phyloP scores from a whole-genome alignment of 2,329 filamentous ascomycete genomes.

The Colletotrichum cuscutae region DNA sequence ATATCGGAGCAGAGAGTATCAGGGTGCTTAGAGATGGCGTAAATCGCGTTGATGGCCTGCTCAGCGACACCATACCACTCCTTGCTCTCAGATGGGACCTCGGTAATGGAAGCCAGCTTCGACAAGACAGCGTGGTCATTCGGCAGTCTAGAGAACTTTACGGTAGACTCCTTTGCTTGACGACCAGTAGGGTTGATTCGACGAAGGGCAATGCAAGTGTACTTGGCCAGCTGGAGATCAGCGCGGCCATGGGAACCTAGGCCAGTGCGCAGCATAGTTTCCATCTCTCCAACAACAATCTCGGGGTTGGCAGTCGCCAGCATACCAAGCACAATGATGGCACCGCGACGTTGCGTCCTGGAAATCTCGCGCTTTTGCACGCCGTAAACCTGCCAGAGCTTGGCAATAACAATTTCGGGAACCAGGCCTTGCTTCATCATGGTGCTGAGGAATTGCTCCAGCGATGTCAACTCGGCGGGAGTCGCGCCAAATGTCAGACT shows the following conservation, averaged over 20 bases:
- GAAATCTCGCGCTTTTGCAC: constrained; percentile 95
- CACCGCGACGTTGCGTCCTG: constrained; percentile 86
- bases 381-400: constrained; percentile 97
- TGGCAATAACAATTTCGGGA: constrained; percentile 85
- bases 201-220: constrained; percentile 91
- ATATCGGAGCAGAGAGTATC: constrained; percentile 94
- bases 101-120: constrained; percentile 84
- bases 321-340: constrained; percentile 98
- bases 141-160: constrained; percentile 79
- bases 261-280: constrained; percentile 91
- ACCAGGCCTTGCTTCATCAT: constrained; percentile 97
- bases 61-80: constrained; percentile 98
- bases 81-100: constrained; percentile 88
- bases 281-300: constrained; percentile 94
- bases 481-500: constrained; percentile 96
- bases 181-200: constrained; percentile 89
- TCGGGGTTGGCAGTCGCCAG: constrained; percentile 91
- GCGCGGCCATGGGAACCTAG: constrained; percentile 82
- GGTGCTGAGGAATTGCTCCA: constrained; percentile 93
- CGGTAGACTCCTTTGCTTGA: constrained; percentile 76
- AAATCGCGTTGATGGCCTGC: constrained; percentile 95
- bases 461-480: constrained; percentile 91
- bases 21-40: constrained; percentile 91
- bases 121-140: constrained; percentile 92
- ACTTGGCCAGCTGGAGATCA: constrained; percentile 91